These are phyloP conservation scores for Penicillium decumbens DNA, from an alignment of 2,329 filamentous ascomycete species.

Conservation along the genomic window DNA sequence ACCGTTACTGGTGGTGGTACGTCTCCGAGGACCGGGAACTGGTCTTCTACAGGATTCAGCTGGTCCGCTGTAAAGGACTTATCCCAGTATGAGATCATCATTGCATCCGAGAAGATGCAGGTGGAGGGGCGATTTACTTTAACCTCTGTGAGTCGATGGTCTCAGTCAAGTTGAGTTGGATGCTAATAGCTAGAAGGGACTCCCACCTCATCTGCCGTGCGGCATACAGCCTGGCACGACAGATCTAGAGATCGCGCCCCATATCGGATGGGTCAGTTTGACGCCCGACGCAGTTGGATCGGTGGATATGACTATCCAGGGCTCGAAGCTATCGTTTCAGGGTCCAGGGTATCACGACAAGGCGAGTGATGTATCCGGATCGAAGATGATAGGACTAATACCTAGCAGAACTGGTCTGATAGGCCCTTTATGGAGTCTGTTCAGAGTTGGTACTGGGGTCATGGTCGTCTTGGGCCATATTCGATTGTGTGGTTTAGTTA, in stretches of 20 bases:
- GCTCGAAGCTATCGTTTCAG: conserved; percentile 30
- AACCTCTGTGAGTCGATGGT: conserved; percentile 7
- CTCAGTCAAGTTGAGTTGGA: neutral
- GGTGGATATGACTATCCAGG: conserved; percentile 31
- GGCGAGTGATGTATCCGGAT: conserved; percentile 16
- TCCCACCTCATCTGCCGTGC: conserved; percentile 15
- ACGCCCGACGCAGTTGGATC: conserved; percentile 33
- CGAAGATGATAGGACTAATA: neutral
- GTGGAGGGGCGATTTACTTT: conserved; percentile 12
- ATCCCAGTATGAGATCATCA: conserved; percentile 11
- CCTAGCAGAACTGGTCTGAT: conserved; percentile 42
- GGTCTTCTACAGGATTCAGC: conserved; percentile 12
- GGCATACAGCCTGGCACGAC: conserved; percentile 8
- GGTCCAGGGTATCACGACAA: conserved; percentile 48
- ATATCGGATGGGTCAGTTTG: conserved; percentile 40
- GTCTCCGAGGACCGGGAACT: conserved; percentile 2
- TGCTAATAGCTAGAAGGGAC: neutral
- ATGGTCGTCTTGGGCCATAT: conserved; percentile 41
- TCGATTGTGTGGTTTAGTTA: conserved; percentile 45
- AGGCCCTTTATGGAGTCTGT: conserved; percentile 32
- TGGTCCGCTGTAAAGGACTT: conserved; percentile 8
- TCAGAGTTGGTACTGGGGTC: conserved; percentile 46
- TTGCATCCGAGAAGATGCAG: conserved; percentile 11
- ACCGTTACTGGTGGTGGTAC: conserved; percentile 3
- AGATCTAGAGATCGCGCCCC: conserved; percentile 20